Evolutionary conservation across 768 basidiomycete species (phyloP).

Genomic region (Galerina sulciceps): DNA sequence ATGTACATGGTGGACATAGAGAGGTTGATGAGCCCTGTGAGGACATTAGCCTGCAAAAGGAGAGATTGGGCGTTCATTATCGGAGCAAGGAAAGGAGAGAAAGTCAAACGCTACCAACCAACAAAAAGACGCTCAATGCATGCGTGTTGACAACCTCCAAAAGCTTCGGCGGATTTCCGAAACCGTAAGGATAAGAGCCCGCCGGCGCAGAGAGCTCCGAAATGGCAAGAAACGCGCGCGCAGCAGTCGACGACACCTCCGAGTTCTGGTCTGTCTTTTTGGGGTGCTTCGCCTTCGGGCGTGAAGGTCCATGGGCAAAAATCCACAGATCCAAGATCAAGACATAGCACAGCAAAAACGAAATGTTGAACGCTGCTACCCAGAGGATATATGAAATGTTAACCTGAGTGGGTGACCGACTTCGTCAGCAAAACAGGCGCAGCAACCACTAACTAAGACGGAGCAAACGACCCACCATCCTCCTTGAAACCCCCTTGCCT

Average conservation of each 20-base stretch:
- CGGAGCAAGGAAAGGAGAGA: not conserved
- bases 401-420: conserved; percentile 53
- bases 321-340: conserved; percentile 70
- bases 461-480: conserved; percentile 40
- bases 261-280: not conserved
- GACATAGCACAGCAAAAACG: conserved; percentile 83
- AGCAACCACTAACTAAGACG: not conserved
- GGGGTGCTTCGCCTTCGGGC: conserved; percentile 17
- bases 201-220: not conserved
- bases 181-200: too few species aligned
- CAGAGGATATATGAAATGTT: conserved; percentile 90
- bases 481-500: conserved; percentile 42
- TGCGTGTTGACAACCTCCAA: conserved; percentile 87
- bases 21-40: conserved; percentile 86
- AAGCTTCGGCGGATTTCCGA: conserved; percentile 48
- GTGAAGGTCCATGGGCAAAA: conserved; percentile 45
- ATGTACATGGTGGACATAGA: conserved; percentile 82
- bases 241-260: not conserved
- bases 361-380: conserved; percentile 87
- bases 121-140: conserved; percentile 76
- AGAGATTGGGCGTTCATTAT: not conserved
- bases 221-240: conserved; percentile 1
- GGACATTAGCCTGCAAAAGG: conserved; percentile 73
- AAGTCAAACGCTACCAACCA: conserved; percentile 52
- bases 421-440: not conserved